Evolutionary conservation across 768 basidiomycete genomes (phyloP).

Genomic region (Mycena venus): DNA sequence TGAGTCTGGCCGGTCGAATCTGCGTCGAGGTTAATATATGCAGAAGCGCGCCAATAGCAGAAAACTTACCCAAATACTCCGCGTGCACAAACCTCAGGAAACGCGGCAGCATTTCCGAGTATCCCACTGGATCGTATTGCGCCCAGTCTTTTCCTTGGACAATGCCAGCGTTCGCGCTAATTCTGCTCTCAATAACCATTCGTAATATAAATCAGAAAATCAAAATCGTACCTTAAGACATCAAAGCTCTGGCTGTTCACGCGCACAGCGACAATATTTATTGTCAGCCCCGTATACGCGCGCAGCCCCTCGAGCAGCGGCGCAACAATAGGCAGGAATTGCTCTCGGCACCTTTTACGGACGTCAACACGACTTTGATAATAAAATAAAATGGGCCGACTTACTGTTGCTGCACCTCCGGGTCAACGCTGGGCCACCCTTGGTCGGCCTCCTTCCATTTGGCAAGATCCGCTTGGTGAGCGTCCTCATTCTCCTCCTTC

Average conservation of each 20-base stretch:
- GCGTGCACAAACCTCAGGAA: conserved; percentile 6
- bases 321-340: neutral
- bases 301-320: neutral
- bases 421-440: neutral
- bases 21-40: too few relatives aligned
- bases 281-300: neutral
- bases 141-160: conserved; percentile 2
- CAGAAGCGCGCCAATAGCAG: too few relatives aligned
- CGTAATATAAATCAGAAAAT: too few relatives aligned
- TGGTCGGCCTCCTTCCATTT: neutral
- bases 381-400: neutral
- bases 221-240: neutral
- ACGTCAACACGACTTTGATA: neutral
- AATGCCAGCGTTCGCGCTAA: neutral
- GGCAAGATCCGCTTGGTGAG: neutral
- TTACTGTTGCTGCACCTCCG: neutral
- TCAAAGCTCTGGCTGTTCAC: neutral
- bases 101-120: neutral
- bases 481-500: neutral
- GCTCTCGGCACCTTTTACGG: neutral
- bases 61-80: neutral
- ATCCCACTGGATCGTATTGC: neutral
- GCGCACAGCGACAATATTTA: neutral
- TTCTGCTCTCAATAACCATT: too few relatives aligned
- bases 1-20: neutral